These are phyloP conservation scores for Cucurbita moschata DNA, from an alignment of 306 rosid genomes.

Conservation along the genomic window DNA sequence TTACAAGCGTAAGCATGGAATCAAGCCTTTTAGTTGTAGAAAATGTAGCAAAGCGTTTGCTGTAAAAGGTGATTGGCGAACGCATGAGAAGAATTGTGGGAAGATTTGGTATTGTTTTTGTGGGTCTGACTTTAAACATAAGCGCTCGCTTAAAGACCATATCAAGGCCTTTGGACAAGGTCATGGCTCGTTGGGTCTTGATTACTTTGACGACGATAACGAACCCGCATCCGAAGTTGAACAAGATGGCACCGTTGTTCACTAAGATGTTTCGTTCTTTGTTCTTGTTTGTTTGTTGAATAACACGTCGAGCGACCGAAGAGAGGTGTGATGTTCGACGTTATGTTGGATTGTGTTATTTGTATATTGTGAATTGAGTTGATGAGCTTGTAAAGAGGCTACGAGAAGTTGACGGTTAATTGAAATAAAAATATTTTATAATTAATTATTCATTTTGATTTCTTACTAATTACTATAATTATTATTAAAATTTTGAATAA, in stretches of 20 bases:
- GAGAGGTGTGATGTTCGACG: background rate
- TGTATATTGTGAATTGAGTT: background rate
- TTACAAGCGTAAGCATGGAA: slow-evolving; percentile 54
- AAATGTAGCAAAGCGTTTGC: slow-evolving; percentile 44
- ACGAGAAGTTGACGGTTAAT: no score
- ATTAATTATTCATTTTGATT: no score
- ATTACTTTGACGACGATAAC: slow-evolving; percentile 38
- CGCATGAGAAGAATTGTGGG: slow-evolving; percentile 66
- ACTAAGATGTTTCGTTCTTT: background rate
- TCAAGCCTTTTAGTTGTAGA: slow-evolving; percentile 40
- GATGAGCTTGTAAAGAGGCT: background rate
- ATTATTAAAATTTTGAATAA: no score
- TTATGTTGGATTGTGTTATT: background rate
- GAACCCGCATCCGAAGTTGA: slow-evolving; percentile 36
- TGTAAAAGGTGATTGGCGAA: slow-evolving; percentile 61
- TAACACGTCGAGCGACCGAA: background rate
- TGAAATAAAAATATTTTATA: no score
- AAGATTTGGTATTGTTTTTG: slow-evolving; percentile 46
- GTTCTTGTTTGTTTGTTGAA: background rate
- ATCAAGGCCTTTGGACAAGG: slow-evolving; percentile 45
- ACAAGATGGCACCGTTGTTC: slow-evolving; percentile 21
- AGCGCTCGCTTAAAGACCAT: slow-evolving; percentile 57
- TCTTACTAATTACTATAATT: no score
- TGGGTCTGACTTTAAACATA: slow-evolving; percentile 66
- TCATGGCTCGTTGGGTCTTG: slow-evolving; percentile 29